Evolutionary conservation across 1,139 yeast genomes (phyloP), one percentile per base, ranked within the genome.

Genomic region (Spencermartinsiella ligniputridi): DNA sequence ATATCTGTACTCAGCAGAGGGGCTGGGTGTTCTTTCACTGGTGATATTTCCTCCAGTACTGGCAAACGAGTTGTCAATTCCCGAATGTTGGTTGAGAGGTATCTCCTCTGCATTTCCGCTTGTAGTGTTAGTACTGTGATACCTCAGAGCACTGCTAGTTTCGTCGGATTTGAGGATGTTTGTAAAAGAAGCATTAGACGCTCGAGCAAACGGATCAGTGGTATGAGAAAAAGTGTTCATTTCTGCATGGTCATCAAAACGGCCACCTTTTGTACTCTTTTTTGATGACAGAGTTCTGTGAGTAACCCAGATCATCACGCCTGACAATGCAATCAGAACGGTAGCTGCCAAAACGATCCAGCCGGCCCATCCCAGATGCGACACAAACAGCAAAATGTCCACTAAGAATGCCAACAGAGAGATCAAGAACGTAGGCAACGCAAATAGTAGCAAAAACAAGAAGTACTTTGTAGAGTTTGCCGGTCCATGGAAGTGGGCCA

Each of bases 361-460:
- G 34, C 81, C 81, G 21, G 72, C 71, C 73, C 79, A 78, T 41
- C 69, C 68, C 29, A 78, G 62, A 50, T 74, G 75, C 9, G 78
- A 76, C 2, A 75, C 67, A 53, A 78, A 78, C 42, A 78, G 57
- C 37, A 78, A 56, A 38, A 78, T 70, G 55, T 78, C 83, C 22
- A 76, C 78, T 48, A 78, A 61, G 47, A 78, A 78, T 2, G 79
- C 71, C 42, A 78, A 64, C 42, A 78, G 60, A 5, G 76, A 61
- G 34, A 74, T 62, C 47, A 78, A 52, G 50, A 77, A 76, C 1
- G 79, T 64, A 8, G 78, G 73, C 34, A 74, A 52, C 9, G 73
- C 65, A 55, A 75, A 61, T 6, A 76, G 52, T 35, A 76, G 59
- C 48, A 71, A 52, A 25, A 66, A 54, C 27, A 72, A 55, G 42